phyloP scores from a whole-genome alignment of 352 stramenopile species.

The Blastocystis sp. region DNA sequence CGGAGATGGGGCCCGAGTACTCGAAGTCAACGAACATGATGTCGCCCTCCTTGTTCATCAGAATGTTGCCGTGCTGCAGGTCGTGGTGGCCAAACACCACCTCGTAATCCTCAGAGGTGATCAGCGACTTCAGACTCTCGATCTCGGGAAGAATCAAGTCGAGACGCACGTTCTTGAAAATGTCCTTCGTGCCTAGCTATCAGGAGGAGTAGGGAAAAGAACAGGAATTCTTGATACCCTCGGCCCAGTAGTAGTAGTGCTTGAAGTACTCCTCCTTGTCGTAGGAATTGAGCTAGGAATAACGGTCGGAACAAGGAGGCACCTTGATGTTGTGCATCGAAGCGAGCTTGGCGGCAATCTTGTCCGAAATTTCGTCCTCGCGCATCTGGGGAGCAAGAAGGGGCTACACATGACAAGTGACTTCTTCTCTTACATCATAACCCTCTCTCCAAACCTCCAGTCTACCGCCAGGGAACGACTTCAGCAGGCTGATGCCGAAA shows the following conservation, averaged over 20 bases:
- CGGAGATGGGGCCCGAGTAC: conserved; percentile 1
- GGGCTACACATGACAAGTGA: neutral
- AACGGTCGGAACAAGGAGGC: neutral
- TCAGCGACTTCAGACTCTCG: neutral
- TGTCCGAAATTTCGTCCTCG: neutral
- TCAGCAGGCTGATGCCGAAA: conserved; percentile 43
- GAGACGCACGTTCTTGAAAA: conserved; percentile 8
- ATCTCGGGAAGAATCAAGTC: conserved; percentile 8
- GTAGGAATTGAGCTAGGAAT: neutral
- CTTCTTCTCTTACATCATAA: conserved; percentile 18
- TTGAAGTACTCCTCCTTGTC: conserved; percentile 5
- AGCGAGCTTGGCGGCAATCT: conserved; percentile 30
- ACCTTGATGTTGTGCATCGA: conserved; percentile 43
- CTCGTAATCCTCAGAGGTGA: conserved; percentile 17
- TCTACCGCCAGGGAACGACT: conserved; percentile 16
- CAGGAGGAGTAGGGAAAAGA: neutral
- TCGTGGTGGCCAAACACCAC: conserved; percentile 63
- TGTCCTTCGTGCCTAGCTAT: conserved; percentile 10
- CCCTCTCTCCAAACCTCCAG: conserved; percentile 44
- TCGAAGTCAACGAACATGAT: conserved; percentile 65
- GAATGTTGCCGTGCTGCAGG: conserved; percentile 58
- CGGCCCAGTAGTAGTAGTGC: conserved; percentile 15
- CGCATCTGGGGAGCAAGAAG: conserved; percentile 18
- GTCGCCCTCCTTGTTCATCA: conserved; percentile 21
- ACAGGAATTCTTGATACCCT: conserved; percentile 10